A percentile compares a stretch with the other conserved stretches of the same genome.
These are phyloP conservation scores for Paecilomyces sp. DNA, from an alignment of 2,329 filamentous ascomycete genomes.

Conservation along the genomic window DNA sequence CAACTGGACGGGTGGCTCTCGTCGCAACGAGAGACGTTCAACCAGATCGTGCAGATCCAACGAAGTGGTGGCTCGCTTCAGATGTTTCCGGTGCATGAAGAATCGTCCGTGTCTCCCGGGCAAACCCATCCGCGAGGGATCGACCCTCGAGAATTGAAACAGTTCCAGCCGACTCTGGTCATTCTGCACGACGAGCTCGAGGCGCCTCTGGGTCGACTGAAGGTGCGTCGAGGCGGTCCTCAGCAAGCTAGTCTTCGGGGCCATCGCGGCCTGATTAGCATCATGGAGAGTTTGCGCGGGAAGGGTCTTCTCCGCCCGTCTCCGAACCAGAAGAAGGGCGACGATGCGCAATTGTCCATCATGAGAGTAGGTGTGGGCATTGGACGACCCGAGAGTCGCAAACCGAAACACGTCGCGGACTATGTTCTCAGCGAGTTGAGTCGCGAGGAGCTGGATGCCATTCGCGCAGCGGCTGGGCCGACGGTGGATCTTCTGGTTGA, in stretches of 20 bases:
- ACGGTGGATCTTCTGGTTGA: conserved; percentile 48
- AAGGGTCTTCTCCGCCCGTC: conserved; percentile 35
- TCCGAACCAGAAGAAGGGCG: conserved; percentile 33
- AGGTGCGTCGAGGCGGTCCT: conserved; percentile 52
- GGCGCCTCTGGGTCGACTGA: conserved; percentile 59
- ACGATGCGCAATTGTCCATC: conserved; percentile 31
- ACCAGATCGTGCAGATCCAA: neutral
- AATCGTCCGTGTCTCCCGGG: neutral
- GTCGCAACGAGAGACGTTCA: conserved; percentile 7
- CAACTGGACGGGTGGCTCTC: conserved; percentile 50
- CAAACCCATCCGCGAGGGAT: conserved; percentile 10
- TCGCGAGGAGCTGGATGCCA: conserved; percentile 39
- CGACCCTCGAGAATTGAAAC: conserved; percentile 6
- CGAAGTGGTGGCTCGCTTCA: neutral
- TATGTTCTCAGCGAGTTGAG: conserved; percentile 72
- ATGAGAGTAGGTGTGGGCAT: conserved; percentile 74
- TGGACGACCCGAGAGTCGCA: conserved; percentile 67
- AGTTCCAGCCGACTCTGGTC: conserved; percentile 49
- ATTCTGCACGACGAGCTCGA: conserved; percentile 89
- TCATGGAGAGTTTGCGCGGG: conserved; percentile 48
- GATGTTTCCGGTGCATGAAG: neutral
- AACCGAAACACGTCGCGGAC: conserved; percentile 58
- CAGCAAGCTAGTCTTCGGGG: conserved; percentile 54
- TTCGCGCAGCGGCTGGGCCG: conserved; percentile 43
- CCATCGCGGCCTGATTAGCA: conserved; percentile 69